Evolutionary conservation across 1,139 yeast genomes (phyloP).

Genomic region (Trichomonascaceae sp.): DNA sequence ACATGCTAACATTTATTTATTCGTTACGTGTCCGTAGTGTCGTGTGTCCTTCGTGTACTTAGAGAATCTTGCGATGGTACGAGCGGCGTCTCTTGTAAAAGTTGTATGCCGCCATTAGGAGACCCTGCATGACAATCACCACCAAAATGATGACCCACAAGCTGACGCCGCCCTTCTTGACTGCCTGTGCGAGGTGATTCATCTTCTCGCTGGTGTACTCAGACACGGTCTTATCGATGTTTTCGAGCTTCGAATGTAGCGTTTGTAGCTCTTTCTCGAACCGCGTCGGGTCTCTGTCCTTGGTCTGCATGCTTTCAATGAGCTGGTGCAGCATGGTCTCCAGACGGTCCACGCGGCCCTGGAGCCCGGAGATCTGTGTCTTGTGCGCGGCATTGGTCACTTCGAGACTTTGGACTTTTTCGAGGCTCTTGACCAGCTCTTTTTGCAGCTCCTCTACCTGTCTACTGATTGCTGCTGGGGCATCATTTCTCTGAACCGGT

Average conservation of each 20-base stretch:
- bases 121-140: conserved; percentile 18
- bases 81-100: conserved; percentile 18
- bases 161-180: conserved; percentile 19
- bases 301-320: neutral
- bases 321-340: conserved; percentile 7
- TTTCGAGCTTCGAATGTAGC: conserved; percentile 13
- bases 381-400: conserved; percentile 2
- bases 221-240: conserved; percentile 11
- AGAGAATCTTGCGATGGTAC: conserved; percentile 21
- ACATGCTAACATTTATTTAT: neutral
- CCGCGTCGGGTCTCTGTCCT: conserved; percentile 6
- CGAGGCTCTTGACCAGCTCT: conserved; percentile 4
- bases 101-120: conserved; percentile 17
- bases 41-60: conserved; percentile 1
- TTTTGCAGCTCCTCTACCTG: neutral
- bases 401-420: conserved; percentile 4
- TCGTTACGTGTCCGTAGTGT: neutral
- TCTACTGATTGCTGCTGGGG: neutral
- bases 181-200: conserved; percentile 18
- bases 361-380: conserved; percentile 6
- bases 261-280: conserved; percentile 12
- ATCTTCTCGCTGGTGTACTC: conserved; percentile 19
- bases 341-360: conserved; percentile 8
- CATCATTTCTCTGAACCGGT: neutral
- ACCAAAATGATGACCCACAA: conserved; percentile 17